Evolutionary conservation across 345 rosid genomes (phyloP).

Genomic region (Psidium friedrichsthalianum): DNA sequence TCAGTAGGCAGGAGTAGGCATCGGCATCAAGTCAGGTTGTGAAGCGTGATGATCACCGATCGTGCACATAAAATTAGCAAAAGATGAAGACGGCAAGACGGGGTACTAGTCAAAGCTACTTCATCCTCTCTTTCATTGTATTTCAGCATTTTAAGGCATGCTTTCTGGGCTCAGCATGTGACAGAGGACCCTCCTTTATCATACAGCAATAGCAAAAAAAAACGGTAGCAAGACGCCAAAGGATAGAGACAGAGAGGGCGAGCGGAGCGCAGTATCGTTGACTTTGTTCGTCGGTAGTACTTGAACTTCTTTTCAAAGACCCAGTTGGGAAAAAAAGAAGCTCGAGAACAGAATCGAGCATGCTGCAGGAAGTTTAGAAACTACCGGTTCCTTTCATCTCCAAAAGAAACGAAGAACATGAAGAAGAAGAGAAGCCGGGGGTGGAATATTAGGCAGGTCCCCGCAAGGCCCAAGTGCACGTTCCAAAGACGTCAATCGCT

Average conservation of each 20-base stretch:
- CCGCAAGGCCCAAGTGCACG: background rate
- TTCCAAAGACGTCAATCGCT: background rate
- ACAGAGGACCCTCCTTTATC: background rate
- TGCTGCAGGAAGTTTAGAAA: background rate
- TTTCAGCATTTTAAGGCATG: background rate
- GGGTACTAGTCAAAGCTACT: background rate
- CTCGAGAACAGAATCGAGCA: background rate
- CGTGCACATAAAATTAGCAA: no score
- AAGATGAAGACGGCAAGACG: background rate
- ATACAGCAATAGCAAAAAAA: background rate
- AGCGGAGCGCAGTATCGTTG: background rate
- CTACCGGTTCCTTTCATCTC: background rate
- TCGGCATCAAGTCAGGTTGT: background rate
- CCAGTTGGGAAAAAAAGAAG: background rate
- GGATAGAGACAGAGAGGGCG: background rate
- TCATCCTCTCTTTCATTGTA: background rate
- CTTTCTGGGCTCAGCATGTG: background rate
- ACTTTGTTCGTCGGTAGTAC: background rate
- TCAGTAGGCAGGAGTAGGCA: background rate
- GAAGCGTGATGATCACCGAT: background rate
- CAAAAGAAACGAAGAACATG: background rate
- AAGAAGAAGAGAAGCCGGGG: background rate
- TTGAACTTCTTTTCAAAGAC: background rate
- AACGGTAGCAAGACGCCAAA: background rate
- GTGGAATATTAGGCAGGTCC: background rate